Conservation (phyloP, 345 rosid genomes). For the Aquilaria yunnanensis region DNA sequence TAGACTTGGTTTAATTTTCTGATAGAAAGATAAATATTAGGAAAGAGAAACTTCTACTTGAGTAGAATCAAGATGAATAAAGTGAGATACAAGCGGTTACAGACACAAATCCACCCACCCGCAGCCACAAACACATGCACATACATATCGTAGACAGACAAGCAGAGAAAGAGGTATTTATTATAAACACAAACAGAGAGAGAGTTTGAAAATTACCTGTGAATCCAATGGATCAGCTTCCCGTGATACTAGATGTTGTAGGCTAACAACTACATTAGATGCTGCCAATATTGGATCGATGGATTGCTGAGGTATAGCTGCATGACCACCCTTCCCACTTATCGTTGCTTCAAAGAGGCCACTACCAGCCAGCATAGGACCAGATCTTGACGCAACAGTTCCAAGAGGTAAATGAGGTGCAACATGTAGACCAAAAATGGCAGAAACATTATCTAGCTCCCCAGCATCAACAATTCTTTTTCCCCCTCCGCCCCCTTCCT, state of each 20-base stretch:
- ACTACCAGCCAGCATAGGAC: conserved; percentile 61
- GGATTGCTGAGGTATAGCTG: conserved; percentile 74
- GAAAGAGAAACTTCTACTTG: too few relatives aligned
- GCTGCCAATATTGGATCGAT: conserved; percentile 81
- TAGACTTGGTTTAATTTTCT: too few relatives aligned
- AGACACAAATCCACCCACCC: too few relatives aligned
- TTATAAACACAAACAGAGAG: too few relatives aligned
- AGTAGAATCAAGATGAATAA: too few relatives aligned
- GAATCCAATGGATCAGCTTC: conserved; percentile 92
- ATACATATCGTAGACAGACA: too few relatives aligned
- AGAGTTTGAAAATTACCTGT: conserved; percentile 31
- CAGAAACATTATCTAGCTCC: conserved; percentile 54
- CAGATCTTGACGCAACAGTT: conserved; percentile 47
- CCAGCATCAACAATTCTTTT: conserved; percentile 65
- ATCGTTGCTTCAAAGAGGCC: conserved; percentile 75
- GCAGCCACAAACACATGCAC: too few relatives aligned
- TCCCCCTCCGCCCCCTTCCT: conserved; percentile 91
- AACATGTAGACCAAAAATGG: conserved; percentile 73
- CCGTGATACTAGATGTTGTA: conserved; percentile 86
- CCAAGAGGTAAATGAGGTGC: conserved; percentile 31
- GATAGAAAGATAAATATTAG: too few relatives aligned
- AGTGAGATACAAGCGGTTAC: too few relatives aligned
- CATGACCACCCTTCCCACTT: conserved; percentile 78
- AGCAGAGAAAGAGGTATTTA: too few relatives aligned
- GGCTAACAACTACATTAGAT: conserved; percentile 65